Conservation (phyloP, 2,329 filamentous ascomycete genomes). For the Botrytis byssoidea region DNA sequence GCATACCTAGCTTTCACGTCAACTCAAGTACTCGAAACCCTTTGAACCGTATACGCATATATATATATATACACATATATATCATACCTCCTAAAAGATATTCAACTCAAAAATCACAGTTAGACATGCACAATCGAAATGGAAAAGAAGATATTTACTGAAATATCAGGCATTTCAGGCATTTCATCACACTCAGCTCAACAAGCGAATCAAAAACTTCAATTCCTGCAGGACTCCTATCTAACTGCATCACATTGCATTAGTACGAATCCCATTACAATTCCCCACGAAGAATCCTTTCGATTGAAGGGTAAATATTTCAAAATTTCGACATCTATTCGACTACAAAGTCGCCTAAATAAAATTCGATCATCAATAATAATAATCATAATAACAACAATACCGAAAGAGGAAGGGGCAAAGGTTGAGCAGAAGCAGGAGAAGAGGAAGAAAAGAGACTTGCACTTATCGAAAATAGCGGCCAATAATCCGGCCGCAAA, state of each 20-base stretch:
- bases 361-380: not conserved
- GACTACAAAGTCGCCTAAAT: not conserved
- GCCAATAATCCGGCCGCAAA: slow-evolving; percentile 25
- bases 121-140: not conserved
- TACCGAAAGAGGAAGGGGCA: not conserved
- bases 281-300: slow-evolving; percentile 11
- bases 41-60: not conserved
- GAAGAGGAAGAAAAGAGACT: not conserved
- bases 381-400: not conserved
- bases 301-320: not conserved
- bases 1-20: not conserved
- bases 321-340: slow-evolving; percentile 6
- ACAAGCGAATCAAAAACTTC: slow-evolving; percentile 22
- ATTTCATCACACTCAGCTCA: slow-evolving; percentile 9
- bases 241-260: slow-evolving; percentile 20
- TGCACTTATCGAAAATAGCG: slow-evolving; percentile 15
- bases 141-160: slow-evolving; percentile 1
- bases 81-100: not conserved
- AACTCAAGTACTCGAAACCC: not conserved
- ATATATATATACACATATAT: not conserved
- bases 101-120: not conserved
- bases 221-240: slow-evolving; percentile 23
- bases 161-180: slow-evolving; percentile 23
- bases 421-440: not conserved
- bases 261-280: slow-evolving; percentile 12